Evolutionary conservation across 2,329 filamentous ascomycete genomes (phyloP), one percentile per base, ranked within the genome.

Genomic region (Simplicillium sp.): DNA sequence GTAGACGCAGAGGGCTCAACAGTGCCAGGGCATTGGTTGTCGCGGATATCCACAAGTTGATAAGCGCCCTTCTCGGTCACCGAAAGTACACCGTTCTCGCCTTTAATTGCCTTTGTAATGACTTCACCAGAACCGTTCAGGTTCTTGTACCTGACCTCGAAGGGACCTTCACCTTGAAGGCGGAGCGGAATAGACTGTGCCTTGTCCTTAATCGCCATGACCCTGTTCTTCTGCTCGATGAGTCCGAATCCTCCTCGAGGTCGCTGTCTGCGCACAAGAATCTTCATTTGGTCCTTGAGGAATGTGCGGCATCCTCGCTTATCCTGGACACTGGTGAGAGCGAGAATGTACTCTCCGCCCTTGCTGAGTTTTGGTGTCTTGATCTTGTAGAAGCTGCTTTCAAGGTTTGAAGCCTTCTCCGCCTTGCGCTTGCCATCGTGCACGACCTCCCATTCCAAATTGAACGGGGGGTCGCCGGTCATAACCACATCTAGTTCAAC

Each of bases 281-380:
- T 84, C 62, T 85, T 90, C 40, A 83, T 74, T 57, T 90, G 86
- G 43, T 92, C 84, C 53, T 92, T 84, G 42, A 97, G 64, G 55
- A 84, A 83, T 40, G 86, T 87, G 53, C 88, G 88, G 64, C 92
- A 98, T 34, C 82, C 84, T 42, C 86, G 83, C 55, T 76, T 82
- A 56, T 98, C 92, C 49, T 87, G 86, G 41, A 98, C 77, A 51
- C 83, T 90, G 40, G 83, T 87, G 45, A 98, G 69, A 36, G 88
- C 82, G 44, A 98, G 66, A 11, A 84, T 86, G 58, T 97, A 96
- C 54, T 96, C 88, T 41, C 92, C 92, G 44, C 92, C 92, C 55
- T 84, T 82, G 7, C 71, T 70, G 34, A 98, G 68, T 14, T 75
- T 70, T 3, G 82, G 75, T 0, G 90, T 96, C 48, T 77, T 76